Conservation (phyloP, 2,329 filamentous ascomycete genomes). For the Macrophomina phaseolina region DNA sequence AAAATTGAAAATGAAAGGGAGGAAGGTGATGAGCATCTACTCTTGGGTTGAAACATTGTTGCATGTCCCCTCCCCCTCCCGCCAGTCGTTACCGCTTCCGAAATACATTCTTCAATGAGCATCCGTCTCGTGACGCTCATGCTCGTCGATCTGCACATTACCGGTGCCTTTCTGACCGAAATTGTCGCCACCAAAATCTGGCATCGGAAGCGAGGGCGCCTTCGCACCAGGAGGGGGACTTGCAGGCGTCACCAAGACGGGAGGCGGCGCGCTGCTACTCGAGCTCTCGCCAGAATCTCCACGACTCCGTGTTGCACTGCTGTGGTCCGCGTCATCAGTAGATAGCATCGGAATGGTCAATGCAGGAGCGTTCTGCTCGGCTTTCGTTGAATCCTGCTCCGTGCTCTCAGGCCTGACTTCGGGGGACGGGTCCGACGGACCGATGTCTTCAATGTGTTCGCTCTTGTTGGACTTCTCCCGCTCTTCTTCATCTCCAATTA, state of each 20-base stretch:
- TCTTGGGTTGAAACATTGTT: background rate
- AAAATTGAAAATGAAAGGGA: background rate
- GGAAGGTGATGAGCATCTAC: background rate
- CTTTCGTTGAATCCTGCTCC: background rate
- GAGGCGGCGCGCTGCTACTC: constrained; percentile 10
- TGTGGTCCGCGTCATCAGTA: background rate
- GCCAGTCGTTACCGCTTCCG: background rate
- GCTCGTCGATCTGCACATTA: constrained; percentile 3
- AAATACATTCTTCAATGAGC: background rate
- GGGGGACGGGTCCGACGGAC: background rate
- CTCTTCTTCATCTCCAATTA: constrained; percentile 58
- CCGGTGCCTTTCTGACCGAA: constrained; percentile 3
- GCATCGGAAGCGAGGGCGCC: constrained; percentile 11
- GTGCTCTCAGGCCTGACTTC: background rate
- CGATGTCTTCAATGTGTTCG: constrained; percentile 25
- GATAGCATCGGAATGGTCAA: background rate
- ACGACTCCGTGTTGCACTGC: background rate
- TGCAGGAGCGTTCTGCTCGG: background rate
- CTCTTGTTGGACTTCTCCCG: constrained; percentile 7
- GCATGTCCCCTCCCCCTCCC: background rate
- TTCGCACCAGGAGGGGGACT: constrained; percentile 11
- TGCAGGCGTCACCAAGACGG: constrained; percentile 6
- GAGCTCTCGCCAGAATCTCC: constrained; percentile 26
- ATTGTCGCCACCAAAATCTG: constrained; percentile 5
- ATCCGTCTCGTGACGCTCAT: constrained; percentile 6